Evolutionary conservation across 2,329 filamentous ascomycete species (phyloP).

Genomic region (Blastomyces parvus): DNA sequence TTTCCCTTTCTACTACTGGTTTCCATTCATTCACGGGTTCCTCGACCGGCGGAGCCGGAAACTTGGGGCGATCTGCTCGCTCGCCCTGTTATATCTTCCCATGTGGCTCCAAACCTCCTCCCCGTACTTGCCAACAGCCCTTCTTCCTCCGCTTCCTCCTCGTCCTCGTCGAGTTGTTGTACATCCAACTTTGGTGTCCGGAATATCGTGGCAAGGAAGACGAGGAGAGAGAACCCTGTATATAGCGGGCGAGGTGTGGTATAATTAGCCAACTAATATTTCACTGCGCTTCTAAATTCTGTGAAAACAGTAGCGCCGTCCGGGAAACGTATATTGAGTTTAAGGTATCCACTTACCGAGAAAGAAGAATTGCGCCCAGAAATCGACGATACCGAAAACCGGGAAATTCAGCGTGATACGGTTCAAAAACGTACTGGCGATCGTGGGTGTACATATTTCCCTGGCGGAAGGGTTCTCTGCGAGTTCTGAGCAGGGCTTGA

Average conservation of each 20-base stretch:
- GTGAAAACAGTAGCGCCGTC: neutral
- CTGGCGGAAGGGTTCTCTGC: slow-evolving; percentile 60
- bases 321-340: neutral
- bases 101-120: slow-evolving; percentile 71
- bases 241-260: neutral
- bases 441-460: slow-evolving; percentile 78
- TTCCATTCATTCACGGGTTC: slow-evolving; percentile 5
- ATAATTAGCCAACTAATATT: neutral
- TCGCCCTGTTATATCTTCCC: slow-evolving; percentile 72
- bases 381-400: slow-evolving; percentile 84
- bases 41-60: slow-evolving; percentile 10
- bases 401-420: slow-evolving; percentile 88
- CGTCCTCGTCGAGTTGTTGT: slow-evolving; percentile 72
- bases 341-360: slow-evolving; percentile 43
- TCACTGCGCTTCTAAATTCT: neutral
- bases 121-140: slow-evolving; percentile 77
- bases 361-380: slow-evolving; percentile 95
- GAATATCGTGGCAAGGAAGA: slow-evolving; percentile 71
- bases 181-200: slow-evolving; percentile 68
- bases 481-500: slow-evolving; percentile 73
- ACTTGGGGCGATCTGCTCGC: slow-evolving; percentile 19
- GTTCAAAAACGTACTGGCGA: slow-evolving; percentile 89
- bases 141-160: slow-evolving; percentile 88
- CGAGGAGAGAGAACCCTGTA: slow-evolving; percentile 61
- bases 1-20: neutral